Base-by-base conservation (phyloP, 2,329 filamentous ascomycete species). In the Pezicula neosporulosa region DNA sequence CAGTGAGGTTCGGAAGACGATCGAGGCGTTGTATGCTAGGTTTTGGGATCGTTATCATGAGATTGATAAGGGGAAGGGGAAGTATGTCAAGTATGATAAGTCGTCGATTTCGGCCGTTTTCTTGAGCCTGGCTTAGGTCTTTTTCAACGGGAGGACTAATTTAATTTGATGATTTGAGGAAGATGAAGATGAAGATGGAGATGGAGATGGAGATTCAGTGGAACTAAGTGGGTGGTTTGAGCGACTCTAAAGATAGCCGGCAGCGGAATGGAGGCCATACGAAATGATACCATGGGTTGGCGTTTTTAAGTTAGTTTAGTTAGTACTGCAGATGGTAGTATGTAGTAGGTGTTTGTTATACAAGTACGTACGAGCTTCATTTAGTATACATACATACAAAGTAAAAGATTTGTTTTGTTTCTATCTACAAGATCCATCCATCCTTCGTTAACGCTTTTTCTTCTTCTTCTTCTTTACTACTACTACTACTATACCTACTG, bases 1-100 rank as follows among this genome's bases (percentile, higher is more conserved):
- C 15, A 85, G 86, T 61, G 92, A 97, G 65, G 86, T 97, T 57
- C 90, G 94, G 68, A 86, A 86, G 62, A 90, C 96, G 73, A 86
- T 99, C 50, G 93, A 97, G 72, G 92, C 93, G 49, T 78, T 99
- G 13, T 99, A 99, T 72, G 88, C 87, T 56, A 82, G 94, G 43
- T 99, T 99, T 72, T 97, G 90, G 85, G 94, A 97, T 71, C 82
- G 93, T 27, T 99, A 99, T 68, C 92, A 97, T 68, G 94, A 97
- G 71, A 85, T 97, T 58, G 93, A 97, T 72, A 97, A 96, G 75
- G 94, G 94, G 53, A 95, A 92, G 72, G 93, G 93, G 60, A 99
- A 99, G 71, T 96, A 97, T 70, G 91, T 96, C 68, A 97, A 96
- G 74, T 97, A 96, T 68, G 92, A 97, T 74, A 97, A 97, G 76